Conservation (phyloP, 2,329 filamentous ascomycete genomes). For the Fusarium nisikadoi region DNA sequence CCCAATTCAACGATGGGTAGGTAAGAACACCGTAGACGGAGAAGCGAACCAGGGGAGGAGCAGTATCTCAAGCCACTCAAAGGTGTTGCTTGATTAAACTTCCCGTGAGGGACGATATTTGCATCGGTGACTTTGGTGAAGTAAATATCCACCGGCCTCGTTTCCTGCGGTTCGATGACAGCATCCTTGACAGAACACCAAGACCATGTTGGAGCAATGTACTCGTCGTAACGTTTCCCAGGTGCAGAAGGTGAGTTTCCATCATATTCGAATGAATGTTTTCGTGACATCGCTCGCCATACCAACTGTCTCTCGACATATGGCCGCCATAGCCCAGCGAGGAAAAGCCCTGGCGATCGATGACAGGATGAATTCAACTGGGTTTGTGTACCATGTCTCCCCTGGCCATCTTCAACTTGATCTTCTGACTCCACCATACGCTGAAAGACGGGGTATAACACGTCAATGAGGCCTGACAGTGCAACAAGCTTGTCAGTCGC, state of each 20-base stretch:
- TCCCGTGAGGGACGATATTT: not conserved
- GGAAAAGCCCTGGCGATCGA: not conserved
- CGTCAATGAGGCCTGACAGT: slow-evolving; percentile 1
- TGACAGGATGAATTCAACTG: too few species aligned
- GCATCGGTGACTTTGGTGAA: not conserved
- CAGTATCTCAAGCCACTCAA: slow-evolving; percentile 1
- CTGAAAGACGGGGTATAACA: not conserved
- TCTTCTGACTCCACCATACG: not conserved
- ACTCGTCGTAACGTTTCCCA: not conserved
- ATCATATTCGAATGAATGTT: not conserved
- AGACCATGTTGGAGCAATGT: slow-evolving; percentile 17
- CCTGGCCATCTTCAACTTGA: not conserved
- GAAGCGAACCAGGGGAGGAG: not conserved
- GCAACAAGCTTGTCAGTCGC: slow-evolving; percentile 14
- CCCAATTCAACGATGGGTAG: not conserved
- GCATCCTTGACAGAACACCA: slow-evolving; percentile 28
- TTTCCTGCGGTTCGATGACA: slow-evolving; percentile 10
- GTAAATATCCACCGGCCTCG: not conserved
- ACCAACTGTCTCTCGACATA: slow-evolving; percentile 7
- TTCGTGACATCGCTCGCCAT: slow-evolving; percentile 20
- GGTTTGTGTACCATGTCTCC: rapidly evolving
- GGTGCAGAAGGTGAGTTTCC: not conserved
- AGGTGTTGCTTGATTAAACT: not conserved
- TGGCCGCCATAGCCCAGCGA: slow-evolving; percentile 21
- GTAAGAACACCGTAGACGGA: slow-evolving; percentile 14